A percentile compares a stretch with the other conserved stretches of the same genome.
Evolutionary conservation across 306 rosid species (phyloP).

Genomic region (Leucaena leucocephala): DNA sequence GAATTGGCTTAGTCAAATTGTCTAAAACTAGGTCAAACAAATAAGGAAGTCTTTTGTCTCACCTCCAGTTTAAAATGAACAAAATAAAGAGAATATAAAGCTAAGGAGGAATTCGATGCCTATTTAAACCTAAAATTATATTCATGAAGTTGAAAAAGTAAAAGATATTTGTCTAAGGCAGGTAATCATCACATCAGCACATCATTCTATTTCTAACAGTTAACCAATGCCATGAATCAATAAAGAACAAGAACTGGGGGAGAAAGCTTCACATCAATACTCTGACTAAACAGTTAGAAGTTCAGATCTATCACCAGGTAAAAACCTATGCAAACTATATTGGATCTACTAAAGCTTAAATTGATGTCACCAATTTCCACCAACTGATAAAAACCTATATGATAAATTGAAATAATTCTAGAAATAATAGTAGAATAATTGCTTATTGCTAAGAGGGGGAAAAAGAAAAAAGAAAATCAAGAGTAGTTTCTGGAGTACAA

Average conservation of each 20-base stretch:
- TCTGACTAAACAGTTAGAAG: conserved; percentile 13
- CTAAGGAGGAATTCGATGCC: background rate
- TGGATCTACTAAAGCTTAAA: conserved; percentile 10
- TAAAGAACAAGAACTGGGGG: background rate
- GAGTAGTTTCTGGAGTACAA: background rate
- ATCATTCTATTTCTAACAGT: background rate
- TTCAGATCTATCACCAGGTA: conserved; percentile 9
- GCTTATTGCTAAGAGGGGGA: background rate
- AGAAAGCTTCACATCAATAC: conserved; percentile 23
- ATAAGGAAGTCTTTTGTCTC: background rate
- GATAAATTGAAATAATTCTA: conserved; percentile 24
- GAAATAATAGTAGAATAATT: conserved; percentile 6
- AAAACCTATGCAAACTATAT: background rate
- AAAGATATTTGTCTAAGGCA: background rate
- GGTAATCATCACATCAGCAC: background rate
- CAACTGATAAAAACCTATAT: background rate
- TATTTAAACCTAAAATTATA: conserved; percentile 7
- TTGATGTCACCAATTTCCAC: background rate
- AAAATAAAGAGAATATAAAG: conserved; percentile 7
- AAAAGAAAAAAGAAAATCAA: background rate
- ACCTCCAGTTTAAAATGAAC: background rate
- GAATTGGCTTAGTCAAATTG: no score
- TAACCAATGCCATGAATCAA: background rate
- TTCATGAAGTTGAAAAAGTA: background rate
- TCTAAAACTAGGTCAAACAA: background rate